A percentile compares a stretch with the other conserved stretches of the same genome.
These are phyloP conservation scores for Microglena sp. DNA, from an alignment of 139 green algal genomes.

Conservation along the genomic window DNA sequence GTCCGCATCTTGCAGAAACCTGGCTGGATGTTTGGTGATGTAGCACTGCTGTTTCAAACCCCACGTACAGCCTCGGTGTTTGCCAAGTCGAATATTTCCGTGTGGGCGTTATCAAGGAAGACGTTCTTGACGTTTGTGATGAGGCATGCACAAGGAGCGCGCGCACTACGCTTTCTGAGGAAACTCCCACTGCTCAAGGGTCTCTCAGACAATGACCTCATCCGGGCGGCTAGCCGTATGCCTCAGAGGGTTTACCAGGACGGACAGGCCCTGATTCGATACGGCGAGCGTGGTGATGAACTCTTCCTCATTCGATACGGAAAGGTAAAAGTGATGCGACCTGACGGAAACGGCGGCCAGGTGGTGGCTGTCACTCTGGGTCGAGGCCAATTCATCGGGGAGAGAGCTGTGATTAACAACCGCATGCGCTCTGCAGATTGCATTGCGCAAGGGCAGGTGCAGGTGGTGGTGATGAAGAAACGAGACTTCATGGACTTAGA, in stretches of 20 bases:
- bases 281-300: constrained; percentile 54
- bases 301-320: constrained; percentile 66
- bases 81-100: constrained; percentile 40
- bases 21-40: constrained; percentile 68
- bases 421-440: constrained; percentile 60
- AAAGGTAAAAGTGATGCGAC: constrained; percentile 50
- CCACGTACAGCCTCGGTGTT: constrained; percentile 58
- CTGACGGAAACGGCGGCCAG: constrained; percentile 37
- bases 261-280: constrained; percentile 48
- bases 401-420: constrained; percentile 66
- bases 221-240: constrained; percentile 39
- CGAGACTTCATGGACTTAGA: constrained; percentile 65
- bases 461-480: constrained; percentile 63
- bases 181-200: constrained; percentile 67
- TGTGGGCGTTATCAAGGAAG: constrained; percentile 55
- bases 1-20: constrained; percentile 51
- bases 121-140: constrained; percentile 65
- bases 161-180: constrained; percentile 57
- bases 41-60: constrained; percentile 63
- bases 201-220: constrained; percentile 61
- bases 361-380: constrained; percentile 50
- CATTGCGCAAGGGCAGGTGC: constrained; percentile 49
- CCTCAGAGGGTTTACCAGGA: constrained; percentile 49
- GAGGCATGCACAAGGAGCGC: constrained; percentile 55
- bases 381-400: constrained; percentile 60